phyloP scores from a whole-genome alignment of 768 basidiomycete genomes.

The Hericium alpestre region DNA sequence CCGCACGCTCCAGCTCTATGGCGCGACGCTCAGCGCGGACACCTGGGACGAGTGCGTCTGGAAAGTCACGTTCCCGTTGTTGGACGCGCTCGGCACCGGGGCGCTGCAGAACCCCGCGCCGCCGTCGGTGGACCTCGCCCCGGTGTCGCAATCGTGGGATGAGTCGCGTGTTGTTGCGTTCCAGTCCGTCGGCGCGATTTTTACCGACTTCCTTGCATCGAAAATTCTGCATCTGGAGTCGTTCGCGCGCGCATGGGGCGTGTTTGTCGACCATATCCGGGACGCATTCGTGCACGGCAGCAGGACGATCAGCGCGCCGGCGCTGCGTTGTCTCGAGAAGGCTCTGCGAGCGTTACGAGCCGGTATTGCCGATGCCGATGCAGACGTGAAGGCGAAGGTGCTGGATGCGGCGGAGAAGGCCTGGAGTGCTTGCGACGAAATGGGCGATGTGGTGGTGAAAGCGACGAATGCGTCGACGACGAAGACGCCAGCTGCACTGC shows the following conservation, averaged over 20 bases:
- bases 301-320: conserved; percentile 67
- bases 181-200: conserved; percentile 73
- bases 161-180: conserved; percentile 83
- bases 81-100: conserved; percentile 56
- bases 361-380: conserved; percentile 16
- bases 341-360: conserved; percentile 47
- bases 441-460: conserved; percentile 45
- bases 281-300: conserved; percentile 56
- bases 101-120: conserved; percentile 30
- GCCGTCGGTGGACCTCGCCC: conserved; percentile 5
- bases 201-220: conserved; percentile 65
- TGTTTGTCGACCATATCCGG: conserved; percentile 64
- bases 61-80: conserved; percentile 79
- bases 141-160: conserved; percentile 52
- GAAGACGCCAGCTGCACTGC: conserved; percentile 9
- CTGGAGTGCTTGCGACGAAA: conserved; percentile 60
- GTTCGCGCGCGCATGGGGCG: conserved; percentile 64
- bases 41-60: conserved; percentile 91
- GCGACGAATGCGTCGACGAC: conserved; percentile 11
- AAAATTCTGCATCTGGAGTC: conserved; percentile 66
- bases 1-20: conserved; percentile 88
- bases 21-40: conserved; percentile 66
- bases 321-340: conserved; percentile 74
- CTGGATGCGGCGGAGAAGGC: conserved; percentile 45
- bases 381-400: conserved; percentile 26